Evolutionary conservation across 805 yeast genomes (phyloP).

Genomic region (Teunomyces atbi): DNA sequence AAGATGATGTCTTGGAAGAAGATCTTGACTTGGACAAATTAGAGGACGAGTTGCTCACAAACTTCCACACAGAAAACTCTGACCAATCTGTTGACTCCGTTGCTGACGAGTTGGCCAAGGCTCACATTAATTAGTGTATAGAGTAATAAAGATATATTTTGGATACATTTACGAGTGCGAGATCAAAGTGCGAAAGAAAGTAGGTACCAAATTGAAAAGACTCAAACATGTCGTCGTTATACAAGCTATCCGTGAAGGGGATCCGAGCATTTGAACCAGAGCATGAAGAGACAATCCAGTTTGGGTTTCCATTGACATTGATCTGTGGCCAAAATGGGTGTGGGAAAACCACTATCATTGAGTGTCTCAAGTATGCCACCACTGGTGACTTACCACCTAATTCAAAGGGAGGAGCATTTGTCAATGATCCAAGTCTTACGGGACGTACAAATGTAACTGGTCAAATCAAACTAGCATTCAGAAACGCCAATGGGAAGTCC

Average conservation of each 20-base stretch:
- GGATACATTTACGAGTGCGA: background rate
- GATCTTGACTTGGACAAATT: slow-evolving; percentile 49
- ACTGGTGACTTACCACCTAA: slow-evolving; percentile 97
- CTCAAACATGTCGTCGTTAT: slow-evolving; percentile 39
- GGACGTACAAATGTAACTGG: slow-evolving; percentile 80
- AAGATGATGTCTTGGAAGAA: slow-evolving; percentile 51
- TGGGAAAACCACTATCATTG: slow-evolving; percentile 95
- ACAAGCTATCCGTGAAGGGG: slow-evolving; percentile 64
- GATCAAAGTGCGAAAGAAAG: background rate
- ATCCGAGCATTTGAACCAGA: slow-evolving; percentile 88
- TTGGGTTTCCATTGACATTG: slow-evolving; percentile 85
- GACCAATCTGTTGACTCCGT: slow-evolving; percentile 54
- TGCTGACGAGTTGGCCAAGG: slow-evolving; percentile 56
- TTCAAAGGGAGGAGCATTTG: slow-evolving; percentile 92
- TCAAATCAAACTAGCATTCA: slow-evolving; percentile 85
- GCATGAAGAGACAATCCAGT: slow-evolving; percentile 80
- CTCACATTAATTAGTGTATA: slow-evolving; percentile 37
- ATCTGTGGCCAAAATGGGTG: slow-evolving; percentile 96
- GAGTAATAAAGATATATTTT: background rate
- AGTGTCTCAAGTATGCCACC: slow-evolving; percentile 88
- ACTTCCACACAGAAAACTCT: slow-evolving; percentile 38
- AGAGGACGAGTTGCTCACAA: slow-evolving; percentile 51
- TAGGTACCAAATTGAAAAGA: background rate
- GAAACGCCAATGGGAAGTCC: slow-evolving; percentile 64
- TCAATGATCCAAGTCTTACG: slow-evolving; percentile 84